Evolutionary conservation across 2,329 filamentous ascomycete genomes (phyloP), one percentile per base, ranked within the genome.

Genomic region (Coleophoma crateriformis): DNA sequence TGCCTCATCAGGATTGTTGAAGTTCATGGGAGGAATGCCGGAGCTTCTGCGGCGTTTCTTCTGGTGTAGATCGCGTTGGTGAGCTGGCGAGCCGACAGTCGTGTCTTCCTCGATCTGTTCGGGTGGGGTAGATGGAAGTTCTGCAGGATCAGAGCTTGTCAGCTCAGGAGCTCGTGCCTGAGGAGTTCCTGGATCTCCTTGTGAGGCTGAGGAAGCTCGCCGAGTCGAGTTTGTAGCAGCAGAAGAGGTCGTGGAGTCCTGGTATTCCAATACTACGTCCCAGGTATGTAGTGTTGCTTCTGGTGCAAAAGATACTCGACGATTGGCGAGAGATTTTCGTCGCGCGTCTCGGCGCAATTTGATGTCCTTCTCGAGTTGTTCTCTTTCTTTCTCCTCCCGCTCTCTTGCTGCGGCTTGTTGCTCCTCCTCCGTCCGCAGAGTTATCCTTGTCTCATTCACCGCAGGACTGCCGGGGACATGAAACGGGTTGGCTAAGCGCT

Each of bases 211-310:
- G 3, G 90, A 94, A 47, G 84, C 82, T 54, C 88, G 79, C 58
- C 89, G 76, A 12, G 87, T 89, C 11, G 84, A 83, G 55, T 92
- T 88, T 1, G 84, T 87, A 0, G 87, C 87, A 7, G 79, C 77
- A 7, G 83, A 85, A 11, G 82, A 84, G 13, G 85, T 87, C 1
- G 90, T 95, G 17, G 89, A 89, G 64, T 96, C 91, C 62, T 91
- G 90, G 54, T 91, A 87, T 63, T 97, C 92, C 41, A 96, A 82
- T 49, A 65, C 61, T 94, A 66, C 91, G 63, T 97, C 91, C 78
- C 95, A 97, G 0, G 94, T 99, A 66, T 99, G 94, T 34, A 99
- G 77, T 3, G 94, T 99, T 12, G 94, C 94, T 70, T 99, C 94
- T 1, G 94, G 94, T 4, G 94, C 94, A 68, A 99, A 99, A 0